Evolutionary conservation across 2,329 filamentous ascomycete species (phyloP).

Genomic region (Beauveria scarabaeidicola): DNA sequence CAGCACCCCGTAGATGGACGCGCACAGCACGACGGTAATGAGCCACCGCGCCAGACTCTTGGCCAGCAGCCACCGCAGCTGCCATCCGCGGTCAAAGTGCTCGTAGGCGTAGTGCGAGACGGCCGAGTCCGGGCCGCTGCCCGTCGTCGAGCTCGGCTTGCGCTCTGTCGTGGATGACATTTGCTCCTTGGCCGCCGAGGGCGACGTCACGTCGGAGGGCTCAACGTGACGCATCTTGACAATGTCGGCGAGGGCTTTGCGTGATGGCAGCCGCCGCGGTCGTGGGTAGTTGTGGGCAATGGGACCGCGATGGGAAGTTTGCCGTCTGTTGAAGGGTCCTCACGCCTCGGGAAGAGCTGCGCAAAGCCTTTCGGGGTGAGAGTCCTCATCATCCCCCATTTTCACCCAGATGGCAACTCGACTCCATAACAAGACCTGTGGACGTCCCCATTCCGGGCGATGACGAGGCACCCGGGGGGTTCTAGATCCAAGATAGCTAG

Average conservation of each 20-base stretch:
- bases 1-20: conserved; percentile 22
- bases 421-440: neutral
- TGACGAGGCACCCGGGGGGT: neutral
- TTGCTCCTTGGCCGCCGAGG: too few relatives aligned
- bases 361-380: neutral
- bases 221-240: too few relatives aligned
- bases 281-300: neutral
- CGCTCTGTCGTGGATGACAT: neutral
- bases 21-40: conserved; percentile 21
- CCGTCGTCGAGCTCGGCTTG: neutral
- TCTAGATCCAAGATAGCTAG: neutral
- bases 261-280: neutral
- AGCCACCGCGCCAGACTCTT: conserved; percentile 19
- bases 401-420: neutral
- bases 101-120: conserved; percentile 17
- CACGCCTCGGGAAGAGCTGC: neutral
- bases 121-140: neutral
- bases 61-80: conserved; percentile 16
- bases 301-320: neutral
- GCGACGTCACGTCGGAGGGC: too few relatives aligned
- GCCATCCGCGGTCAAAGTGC: conserved; percentile 15
- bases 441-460: neutral
- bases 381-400: too few relatives aligned
- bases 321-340: neutral
- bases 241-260: neutral